phyloP scores from a whole-genome alignment of 1,139 yeast genomes.

The Wickerhamomyces sp. region DNA sequence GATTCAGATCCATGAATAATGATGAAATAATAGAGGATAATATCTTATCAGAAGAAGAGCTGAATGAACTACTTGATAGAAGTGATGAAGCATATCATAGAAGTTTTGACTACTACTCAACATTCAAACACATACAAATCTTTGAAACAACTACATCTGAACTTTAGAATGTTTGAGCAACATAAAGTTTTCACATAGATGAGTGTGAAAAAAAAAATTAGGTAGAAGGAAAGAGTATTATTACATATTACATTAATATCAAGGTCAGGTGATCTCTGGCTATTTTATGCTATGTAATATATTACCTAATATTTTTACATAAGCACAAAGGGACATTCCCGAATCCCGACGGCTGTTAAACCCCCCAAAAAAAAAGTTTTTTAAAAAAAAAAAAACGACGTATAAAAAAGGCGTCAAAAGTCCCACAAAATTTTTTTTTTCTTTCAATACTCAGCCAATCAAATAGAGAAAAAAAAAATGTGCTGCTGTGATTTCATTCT shows the following conservation, averaged over 20 bases:
- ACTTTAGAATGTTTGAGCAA: no score
- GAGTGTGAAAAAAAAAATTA: no score
- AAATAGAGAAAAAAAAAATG: no score
- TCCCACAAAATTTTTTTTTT: no score
- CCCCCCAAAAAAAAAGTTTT: neutral
- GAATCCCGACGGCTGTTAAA: neutral
- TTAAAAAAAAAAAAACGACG: neutral
- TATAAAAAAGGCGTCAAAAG: neutral
- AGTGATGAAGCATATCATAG: slow-evolving; percentile 34
- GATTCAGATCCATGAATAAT: slow-evolving; percentile 4
- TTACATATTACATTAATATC: no score
- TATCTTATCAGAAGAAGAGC: slow-evolving; percentile 28
- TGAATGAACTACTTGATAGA: slow-evolving; percentile 46
- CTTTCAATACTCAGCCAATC: no score
- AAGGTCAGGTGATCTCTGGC: no score
- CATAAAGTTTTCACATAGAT: no score
- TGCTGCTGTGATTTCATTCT: slow-evolving; percentile 48
- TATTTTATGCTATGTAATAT: no score
- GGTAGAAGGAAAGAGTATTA: no score
- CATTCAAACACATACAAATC: slow-evolving; percentile 40
- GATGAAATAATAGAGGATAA: slow-evolving; percentile 7
- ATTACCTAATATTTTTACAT: no score
- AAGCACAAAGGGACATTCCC: neutral
- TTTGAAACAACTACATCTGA: slow-evolving; percentile 39
- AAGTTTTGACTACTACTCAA: slow-evolving; percentile 15